These are phyloP conservation scores for Pleurotus platypus DNA, from an alignment of 768 basidiomycete genomes.

Conservation along the genomic window DNA sequence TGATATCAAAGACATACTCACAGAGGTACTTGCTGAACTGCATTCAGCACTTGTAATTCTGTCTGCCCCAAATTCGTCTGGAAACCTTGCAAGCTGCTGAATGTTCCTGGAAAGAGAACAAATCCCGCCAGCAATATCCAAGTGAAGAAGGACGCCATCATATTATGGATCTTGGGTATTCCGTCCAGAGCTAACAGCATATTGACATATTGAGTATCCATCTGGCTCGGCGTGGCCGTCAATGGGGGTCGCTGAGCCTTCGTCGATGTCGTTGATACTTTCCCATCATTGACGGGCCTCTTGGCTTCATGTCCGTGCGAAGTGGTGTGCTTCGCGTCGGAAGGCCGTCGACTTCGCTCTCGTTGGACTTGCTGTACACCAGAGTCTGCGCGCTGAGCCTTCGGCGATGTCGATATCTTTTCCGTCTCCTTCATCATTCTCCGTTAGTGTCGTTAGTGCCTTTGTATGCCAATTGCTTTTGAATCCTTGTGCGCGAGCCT, in stretches of 20 bases:
- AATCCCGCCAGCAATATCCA: constrained; percentile 65
- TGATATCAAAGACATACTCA: constrained; percentile 21
- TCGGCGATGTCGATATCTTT: too few species aligned
- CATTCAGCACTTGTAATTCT: constrained; percentile 26
- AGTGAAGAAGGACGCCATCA: constrained; percentile 54
- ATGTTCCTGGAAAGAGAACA: constrained; percentile 60
- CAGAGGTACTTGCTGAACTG: constrained; percentile 43
- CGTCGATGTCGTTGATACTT: neutral
- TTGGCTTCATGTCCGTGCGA: too few species aligned
- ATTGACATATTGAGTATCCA: constrained; percentile 51
- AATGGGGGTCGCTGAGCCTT: neutral
- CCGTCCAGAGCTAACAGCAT: constrained; percentile 61
- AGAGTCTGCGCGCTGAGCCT: too few species aligned
- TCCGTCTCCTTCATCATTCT: too few species aligned
- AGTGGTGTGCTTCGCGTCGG: too few species aligned
- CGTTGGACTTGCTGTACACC: too few species aligned
- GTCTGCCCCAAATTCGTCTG: constrained; percentile 23
- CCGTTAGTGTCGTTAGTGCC: too few species aligned
- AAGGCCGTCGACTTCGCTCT: too few species aligned
- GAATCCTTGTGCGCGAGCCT: too few species aligned
- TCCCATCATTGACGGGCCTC: too few species aligned
- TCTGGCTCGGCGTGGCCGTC: constrained; percentile 19
- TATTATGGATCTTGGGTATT: constrained; percentile 46
- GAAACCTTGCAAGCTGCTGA: constrained; percentile 40
- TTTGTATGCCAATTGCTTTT: too few species aligned